Evolutionary conservation across 2,329 filamentous ascomycete genomes (phyloP).

Genomic region (Dryadomyces quercivorus): DNA sequence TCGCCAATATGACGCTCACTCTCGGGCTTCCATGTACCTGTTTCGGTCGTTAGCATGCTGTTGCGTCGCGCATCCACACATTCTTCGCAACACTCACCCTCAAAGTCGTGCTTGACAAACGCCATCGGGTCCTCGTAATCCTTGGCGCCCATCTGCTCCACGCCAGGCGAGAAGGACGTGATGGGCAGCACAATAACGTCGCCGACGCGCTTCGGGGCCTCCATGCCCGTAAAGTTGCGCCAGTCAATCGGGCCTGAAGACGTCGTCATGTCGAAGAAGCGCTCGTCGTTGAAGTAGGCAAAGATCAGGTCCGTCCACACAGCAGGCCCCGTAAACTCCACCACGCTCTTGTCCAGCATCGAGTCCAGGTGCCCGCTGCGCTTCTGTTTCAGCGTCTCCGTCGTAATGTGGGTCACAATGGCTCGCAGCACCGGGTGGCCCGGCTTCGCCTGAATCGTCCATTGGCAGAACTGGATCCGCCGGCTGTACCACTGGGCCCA

Average conservation of each 20-base stretch:
- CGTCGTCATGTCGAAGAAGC: conserved; percentile 70
- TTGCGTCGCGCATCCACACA: background rate
- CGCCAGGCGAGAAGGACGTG: conserved; percentile 92
- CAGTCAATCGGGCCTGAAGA: conserved; percentile 68
- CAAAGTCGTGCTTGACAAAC: conserved; percentile 94
- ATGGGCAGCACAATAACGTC: conserved; percentile 92
- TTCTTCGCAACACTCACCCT: conserved; percentile 48
- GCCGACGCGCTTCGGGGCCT: conserved; percentile 70
- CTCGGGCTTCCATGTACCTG: conserved; percentile 68
- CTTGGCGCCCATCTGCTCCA: conserved; percentile 82
- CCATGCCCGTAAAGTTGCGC: conserved; percentile 82
- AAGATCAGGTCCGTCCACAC: conserved; percentile 92
- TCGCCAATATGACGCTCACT: conserved; percentile 57
- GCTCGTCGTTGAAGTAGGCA: conserved; percentile 81
- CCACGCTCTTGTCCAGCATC: conserved; percentile 56
- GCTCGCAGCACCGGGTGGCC: conserved; percentile 87
- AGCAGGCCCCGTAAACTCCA: conserved; percentile 90
- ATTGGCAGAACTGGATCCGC: conserved; percentile 95
- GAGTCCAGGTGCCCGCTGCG: conserved; percentile 49
- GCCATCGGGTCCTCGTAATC: conserved; percentile 89
- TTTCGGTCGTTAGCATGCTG: conserved; percentile 1
- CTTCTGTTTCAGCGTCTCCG: conserved; percentile 67
- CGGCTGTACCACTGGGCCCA: conserved; percentile 96
- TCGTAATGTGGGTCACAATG: conserved; percentile 74
- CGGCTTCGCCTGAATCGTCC: conserved; percentile 94